phyloP scores from a whole-genome alignment of 2,329 filamentous ascomycete species.

The Falciphora oryzae region DNA sequence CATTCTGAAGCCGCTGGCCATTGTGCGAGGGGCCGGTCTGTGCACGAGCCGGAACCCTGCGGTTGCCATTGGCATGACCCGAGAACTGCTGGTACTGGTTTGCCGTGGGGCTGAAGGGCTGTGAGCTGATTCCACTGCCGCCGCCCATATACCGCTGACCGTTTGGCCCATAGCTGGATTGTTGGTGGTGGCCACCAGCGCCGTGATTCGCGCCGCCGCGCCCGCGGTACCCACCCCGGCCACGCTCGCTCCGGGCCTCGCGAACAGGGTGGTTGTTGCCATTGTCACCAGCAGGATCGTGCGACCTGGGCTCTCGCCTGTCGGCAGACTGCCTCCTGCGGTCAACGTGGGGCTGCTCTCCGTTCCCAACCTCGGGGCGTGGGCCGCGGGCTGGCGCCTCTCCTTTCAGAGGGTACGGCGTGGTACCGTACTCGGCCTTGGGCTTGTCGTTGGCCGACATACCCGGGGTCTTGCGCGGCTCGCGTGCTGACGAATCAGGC shows the following conservation, averaged over 20 bases:
- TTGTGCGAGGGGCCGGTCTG: constrained; percentile 8
- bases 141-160: constrained; percentile 17
- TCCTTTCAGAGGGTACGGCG: constrained; percentile 7
- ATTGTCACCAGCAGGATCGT: constrained; percentile 3
- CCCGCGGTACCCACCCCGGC: constrained; percentile 8
- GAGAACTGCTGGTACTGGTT: constrained; percentile 4
- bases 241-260: constrained; percentile 7
- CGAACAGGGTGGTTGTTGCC: constrained; percentile 6
- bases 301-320: constrained; percentile 1
- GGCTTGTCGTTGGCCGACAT: constrained; percentile 30
- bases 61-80: constrained; percentile 6
- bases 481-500: constrained; percentile 35
- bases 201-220: constrained; percentile 7
- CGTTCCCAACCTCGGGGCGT: constrained; percentile 7
- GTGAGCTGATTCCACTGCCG: constrained; percentile 15
- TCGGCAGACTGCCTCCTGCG: constrained; percentile 8
- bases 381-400: constrained; percentile 2
- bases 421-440: constrained; percentile 28
- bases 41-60: constrained; percentile 7
- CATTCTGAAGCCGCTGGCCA: constrained; percentile 6
- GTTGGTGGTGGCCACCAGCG: constrained; percentile 6
- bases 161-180: constrained; percentile 10
- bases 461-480: constrained; percentile 39
- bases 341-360: constrained; percentile 3
- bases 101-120: constrained; percentile 9